Evolutionary conservation across 768 basidiomycete genomes (phyloP), one percentile per base, ranked within the genome.

Genomic region (Hydnomerulius pinastri): DNA sequence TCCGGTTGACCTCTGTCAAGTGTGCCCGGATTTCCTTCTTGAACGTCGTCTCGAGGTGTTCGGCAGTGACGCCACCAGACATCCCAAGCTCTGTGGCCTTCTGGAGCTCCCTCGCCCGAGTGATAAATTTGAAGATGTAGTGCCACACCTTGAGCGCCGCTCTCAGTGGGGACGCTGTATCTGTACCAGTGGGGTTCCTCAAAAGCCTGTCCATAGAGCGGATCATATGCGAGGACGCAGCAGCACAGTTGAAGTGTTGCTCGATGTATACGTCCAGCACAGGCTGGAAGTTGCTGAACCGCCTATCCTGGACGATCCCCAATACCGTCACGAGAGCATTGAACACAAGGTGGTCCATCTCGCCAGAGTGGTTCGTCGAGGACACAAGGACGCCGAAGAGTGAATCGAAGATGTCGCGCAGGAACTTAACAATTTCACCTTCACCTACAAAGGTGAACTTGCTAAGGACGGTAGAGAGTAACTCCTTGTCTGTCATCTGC

Each of bases 91-190:
- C 91, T 62, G 86, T 87, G 6, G 77, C 74, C 67, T 91, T 91
- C 67, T 96, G 94, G 38, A 96, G 67, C 60, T 93, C 92, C 29
- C 94, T 77, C 2, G 94, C 87, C n/a, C 90, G 81, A 13, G 90
- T 84, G 61, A 97, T 89, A 70, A 98, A 92, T 65, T 90, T 91
- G 82, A 98, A 92, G 59, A 98, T 85, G 63, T 95, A 92, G 62
- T 93, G 89, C 93, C 93, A 96, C 25, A 98, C 96, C 67, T 98
- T 98, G 53, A 98, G 75, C 13, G 94, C 90, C 10, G 92, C 85
- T 28, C 95, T 85, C 48, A 98, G 78, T 5, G 82, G 80, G 15
- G 88, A 85, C 0, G 89, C 92, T 3, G 80, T 82, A 20, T 91
- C 89, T 8, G 75, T 71, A 18, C 83, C 79, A 0, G 85, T 82